Conservation (phyloP, 164 flowering plant genomes). For the Macadamia tetraphylla region DNA sequence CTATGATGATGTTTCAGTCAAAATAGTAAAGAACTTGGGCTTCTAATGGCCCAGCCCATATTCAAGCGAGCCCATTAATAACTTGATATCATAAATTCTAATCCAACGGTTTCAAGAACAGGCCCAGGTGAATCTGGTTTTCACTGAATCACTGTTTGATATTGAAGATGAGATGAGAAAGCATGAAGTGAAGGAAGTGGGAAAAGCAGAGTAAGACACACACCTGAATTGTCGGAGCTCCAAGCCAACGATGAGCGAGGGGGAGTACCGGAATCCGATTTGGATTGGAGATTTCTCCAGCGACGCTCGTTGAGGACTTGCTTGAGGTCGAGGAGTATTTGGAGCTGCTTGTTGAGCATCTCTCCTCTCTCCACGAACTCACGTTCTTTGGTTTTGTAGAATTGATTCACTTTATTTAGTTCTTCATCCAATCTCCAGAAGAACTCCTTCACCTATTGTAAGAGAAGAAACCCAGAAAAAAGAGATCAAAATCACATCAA, state of each 20-base stretch:
- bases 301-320: slow-evolving; percentile 50
- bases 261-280: slow-evolving; percentile 11
- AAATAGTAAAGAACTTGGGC: too few species aligned
- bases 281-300: slow-evolving; percentile 23
- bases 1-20: too few species aligned
- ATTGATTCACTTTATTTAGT: slow-evolving; percentile 68
- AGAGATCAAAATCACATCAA: too few species aligned
- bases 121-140: background rate
- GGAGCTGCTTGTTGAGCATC: slow-evolving; percentile 62
- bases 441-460: slow-evolving; percentile 47
- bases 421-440: slow-evolving; percentile 70
- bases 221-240: slow-evolving; percentile 47
- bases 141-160: background rate
- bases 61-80: too few species aligned
- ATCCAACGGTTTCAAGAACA: too few species aligned
- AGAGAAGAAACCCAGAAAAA: background rate
- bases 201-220: background rate
- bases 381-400: slow-evolving; percentile 52
- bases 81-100: too few species aligned
- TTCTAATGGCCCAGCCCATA: too few species aligned
- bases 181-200: background rate
- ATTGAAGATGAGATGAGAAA: too few species aligned
- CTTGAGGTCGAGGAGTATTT: slow-evolving; percentile 59
- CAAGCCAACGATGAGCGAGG: slow-evolving; percentile 41
- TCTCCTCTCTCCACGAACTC: slow-evolving; percentile 82